Percentiles rank a stretch among this genome's conserved stretches.
These are phyloP conservation scores for Akanthomyces lecanii DNA, from an alignment of 2,329 filamentous ascomycete species.

Conservation along the genomic window DNA sequence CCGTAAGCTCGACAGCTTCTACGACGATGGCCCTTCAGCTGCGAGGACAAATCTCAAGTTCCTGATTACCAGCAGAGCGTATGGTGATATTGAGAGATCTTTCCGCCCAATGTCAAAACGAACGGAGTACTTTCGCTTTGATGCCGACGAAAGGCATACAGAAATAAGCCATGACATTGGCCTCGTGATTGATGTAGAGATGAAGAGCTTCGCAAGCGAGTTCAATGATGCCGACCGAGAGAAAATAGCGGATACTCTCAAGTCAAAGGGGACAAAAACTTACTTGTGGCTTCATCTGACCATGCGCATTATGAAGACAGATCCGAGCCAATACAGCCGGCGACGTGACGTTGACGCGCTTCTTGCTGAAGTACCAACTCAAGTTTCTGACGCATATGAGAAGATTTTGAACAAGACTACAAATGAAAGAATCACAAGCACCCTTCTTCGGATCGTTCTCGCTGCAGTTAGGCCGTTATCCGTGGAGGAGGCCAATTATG, in stretches of 20 bases:
- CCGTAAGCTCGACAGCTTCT: neutral
- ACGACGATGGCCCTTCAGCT: neutral
- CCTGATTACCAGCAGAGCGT: conserved; percentile 31
- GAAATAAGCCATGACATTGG: conserved; percentile 31
- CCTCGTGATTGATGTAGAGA: conserved; percentile 26
- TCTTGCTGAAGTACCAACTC: neutral
- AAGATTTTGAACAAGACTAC: neutral
- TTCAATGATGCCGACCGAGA: conserved; percentile 18
- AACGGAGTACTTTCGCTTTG: conserved; percentile 23
- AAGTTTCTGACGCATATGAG: conserved; percentile 1
- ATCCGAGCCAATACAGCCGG: neutral
- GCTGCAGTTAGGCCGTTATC: neutral
- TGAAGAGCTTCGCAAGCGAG: conserved; percentile 19
- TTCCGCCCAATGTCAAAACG: conserved; percentile 19
- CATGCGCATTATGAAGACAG: neutral
- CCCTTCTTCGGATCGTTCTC: neutral
- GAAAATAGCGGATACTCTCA: neutral
- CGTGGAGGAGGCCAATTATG: neutral
- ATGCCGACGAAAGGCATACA: conserved; percentile 26
- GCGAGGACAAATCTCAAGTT: conserved; percentile 27
- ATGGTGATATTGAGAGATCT: conserved; percentile 21
- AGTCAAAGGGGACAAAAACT: neutral
- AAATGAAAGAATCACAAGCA: neutral
- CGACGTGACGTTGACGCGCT: neutral
- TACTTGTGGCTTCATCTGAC: neutral